Evolutionary conservation across 2,329 filamentous ascomycete species (phyloP), one percentile per base, ranked within the genome.

Genomic region (Cladosporium sp.): DNA sequence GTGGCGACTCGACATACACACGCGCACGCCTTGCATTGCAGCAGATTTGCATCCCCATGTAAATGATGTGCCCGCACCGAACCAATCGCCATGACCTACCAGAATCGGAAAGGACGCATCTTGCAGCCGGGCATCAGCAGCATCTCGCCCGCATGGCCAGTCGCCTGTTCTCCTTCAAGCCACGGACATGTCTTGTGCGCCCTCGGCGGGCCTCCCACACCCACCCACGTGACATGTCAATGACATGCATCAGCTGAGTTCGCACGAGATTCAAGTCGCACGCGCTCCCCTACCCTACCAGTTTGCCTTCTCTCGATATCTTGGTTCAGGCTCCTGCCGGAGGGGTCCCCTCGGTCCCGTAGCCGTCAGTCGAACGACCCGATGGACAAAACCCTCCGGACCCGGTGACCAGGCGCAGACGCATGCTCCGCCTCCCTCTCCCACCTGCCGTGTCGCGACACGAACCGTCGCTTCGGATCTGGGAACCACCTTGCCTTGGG

Each of bases 371-470:
- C n/a, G n/a, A n/a, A 27, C 22, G 22, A 27, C 9, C 22, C 22
- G 22, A 27, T 27, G 22, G 22, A 27, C 22, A 27, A 27, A 27
- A 27, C 22, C 22, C 22, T 22, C 45, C 45, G 36, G 45, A 33
- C 45, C 43, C 45, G 27, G 20, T 33, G 25, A 48, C 45, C 45
- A 48, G 45, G 45, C 45, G 45, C 45, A 48, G 38, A 48, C 30
- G 45, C 45, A 33, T 25, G 22, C 35, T 48, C 45, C 36, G 45
- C 45, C 36, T 33, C 27, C 27, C 18, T 38, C 27, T 38, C 43
- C 29, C 36, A 27, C 45, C 38, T 48, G 45, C 27, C 16, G 45
- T 48, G 45, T 40, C 33, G 45, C 45, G 45, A 48, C 45, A 27
- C 22, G 18, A 16, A 15, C 36, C 36, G 20, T 40, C 27, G 13